These are phyloP conservation scores for Cladosporium cucumerinum DNA, from an alignment of 2,329 filamentous ascomycete species.

Conservation along the genomic window DNA sequence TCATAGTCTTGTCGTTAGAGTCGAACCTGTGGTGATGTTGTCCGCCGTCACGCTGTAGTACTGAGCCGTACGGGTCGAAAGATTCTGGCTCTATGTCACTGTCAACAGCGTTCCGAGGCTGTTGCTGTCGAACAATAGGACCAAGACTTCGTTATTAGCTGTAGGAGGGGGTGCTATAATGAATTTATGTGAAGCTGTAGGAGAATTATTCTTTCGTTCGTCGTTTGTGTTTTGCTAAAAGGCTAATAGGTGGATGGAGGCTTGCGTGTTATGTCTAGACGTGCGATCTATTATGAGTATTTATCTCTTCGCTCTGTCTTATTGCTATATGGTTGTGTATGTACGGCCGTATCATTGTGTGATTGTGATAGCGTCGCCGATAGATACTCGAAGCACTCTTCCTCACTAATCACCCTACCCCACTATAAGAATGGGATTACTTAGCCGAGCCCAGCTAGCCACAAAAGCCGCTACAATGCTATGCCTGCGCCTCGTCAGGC, in stretches of 20 bases:
- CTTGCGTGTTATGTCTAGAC: neutral
- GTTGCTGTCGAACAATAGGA: neutral
- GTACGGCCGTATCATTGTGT: neutral
- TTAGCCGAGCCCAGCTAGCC: neutral
- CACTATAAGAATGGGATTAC: neutral
- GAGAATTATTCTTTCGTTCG: neutral
- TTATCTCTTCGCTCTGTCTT: neutral
- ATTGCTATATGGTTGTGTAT: neutral
- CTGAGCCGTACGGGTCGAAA: neutral
- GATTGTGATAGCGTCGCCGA: neutral
- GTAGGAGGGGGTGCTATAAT: neutral
- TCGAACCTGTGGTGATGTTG: neutral
- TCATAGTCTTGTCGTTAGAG: neutral
- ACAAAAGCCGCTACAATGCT: neutral
- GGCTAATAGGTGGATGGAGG: neutral
- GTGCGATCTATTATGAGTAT: neutral
- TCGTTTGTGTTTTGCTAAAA: neutral
- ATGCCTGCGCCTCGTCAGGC: neutral
- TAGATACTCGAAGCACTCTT: neutral
- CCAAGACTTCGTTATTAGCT: neutral
- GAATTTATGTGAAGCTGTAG: neutral
- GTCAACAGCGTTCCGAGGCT: neutral
- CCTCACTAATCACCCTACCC: neutral
- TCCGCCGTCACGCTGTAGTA: neutral
- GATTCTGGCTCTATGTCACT: neutral